Evolutionary conservation across 768 basidiomycete genomes (phyloP).

Genomic region (Crucibulum laeve): DNA sequence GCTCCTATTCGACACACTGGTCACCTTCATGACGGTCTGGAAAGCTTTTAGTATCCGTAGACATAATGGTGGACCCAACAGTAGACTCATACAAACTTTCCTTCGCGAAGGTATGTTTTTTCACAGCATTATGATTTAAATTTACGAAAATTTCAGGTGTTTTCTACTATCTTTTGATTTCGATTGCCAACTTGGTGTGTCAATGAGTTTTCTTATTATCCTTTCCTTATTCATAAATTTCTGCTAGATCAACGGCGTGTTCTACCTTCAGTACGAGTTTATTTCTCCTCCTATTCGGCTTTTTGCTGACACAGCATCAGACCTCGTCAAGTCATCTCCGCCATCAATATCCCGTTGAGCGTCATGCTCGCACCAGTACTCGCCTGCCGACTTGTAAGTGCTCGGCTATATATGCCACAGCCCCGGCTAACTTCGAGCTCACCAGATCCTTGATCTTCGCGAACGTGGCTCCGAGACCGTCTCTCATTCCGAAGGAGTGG

Average conservation of each 20-base stretch:
- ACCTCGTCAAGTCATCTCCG: conserved; percentile 78
- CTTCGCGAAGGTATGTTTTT: conserved; percentile 62
- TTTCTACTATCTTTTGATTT: conserved; percentile 82
- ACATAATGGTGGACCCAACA: conserved; percentile 71
- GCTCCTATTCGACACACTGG: conserved; percentile 74
- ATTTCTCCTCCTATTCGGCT: conserved; percentile 8
- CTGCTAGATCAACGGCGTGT: conserved; percentile 68
- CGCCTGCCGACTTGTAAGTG: conserved; percentile 67
- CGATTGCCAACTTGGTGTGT: conserved; percentile 72
- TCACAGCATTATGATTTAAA: conserved; percentile 1
- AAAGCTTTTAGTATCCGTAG: conserved; percentile 76
- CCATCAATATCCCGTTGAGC: conserved; percentile 80
- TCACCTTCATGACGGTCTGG: conserved; percentile 77
- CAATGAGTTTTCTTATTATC: not conserved
- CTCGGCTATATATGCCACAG: no score
- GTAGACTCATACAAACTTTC: conserved; percentile 79
- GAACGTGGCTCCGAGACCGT: conserved; percentile 80
- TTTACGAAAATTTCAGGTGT: conserved; percentile 41
- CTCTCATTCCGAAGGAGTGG: conserved; percentile 69
- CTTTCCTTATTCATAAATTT: conserved; percentile 2
- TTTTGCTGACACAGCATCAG: conserved; percentile 27
- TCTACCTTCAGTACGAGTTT: conserved; percentile 70
- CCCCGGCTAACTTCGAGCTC: no score
- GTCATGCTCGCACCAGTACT: conserved; percentile 81
- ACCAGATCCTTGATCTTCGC: conserved; percentile 79